A percentile compares a stretch with the other conserved stretches of the same genome.
Evolutionary conservation across 176 grass and related monocot species (phyloP).

Genomic region (Alopecurus myosuroides): DNA sequence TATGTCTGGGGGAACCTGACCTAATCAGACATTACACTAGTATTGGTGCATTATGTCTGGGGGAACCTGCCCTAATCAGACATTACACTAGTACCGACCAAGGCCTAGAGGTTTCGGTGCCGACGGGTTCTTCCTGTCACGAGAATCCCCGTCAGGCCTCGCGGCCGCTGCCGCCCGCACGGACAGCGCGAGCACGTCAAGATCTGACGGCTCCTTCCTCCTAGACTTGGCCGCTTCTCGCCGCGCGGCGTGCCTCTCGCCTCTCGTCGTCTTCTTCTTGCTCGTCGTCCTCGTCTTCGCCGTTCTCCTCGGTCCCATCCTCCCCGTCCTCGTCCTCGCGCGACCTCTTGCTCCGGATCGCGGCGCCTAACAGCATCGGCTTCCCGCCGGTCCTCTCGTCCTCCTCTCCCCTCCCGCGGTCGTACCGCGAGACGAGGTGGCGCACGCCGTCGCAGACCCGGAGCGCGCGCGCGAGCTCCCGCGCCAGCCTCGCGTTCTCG

Average conservation of each 20-base stretch:
- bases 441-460: constrained; percentile 64
- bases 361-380: constrained; percentile 59
- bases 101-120: not conserved
- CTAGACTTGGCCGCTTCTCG: not conserved
- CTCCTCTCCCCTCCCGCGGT: constrained; percentile 19
- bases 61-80: no score
- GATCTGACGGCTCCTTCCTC: constrained; percentile 34
- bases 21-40: no score
- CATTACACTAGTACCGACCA: no score
- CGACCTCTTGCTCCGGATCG: constrained; percentile 45
- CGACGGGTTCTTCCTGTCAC: constrained; percentile 26
- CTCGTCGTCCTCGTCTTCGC: constrained; percentile 18
- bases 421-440: constrained; percentile 46
- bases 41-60: no score
- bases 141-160: constrained; percentile 26
- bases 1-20: no score
- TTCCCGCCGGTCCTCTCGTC: constrained; percentile 4
- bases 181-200: constrained; percentile 42
- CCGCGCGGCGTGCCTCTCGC: constrained; percentile 24
- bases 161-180: constrained; percentile 52
- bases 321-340: constrained; percentile 5
- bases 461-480: constrained; percentile 61
- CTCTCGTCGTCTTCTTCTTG: not conserved
- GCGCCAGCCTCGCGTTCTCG: constrained; percentile 68
- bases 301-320: constrained; percentile 11